A percentile compares a stretch with the other conserved stretches of the same genome.
phyloP scores from a whole-genome alignment of 345 rosid genomes.

The Aquilaria sinensis region DNA sequence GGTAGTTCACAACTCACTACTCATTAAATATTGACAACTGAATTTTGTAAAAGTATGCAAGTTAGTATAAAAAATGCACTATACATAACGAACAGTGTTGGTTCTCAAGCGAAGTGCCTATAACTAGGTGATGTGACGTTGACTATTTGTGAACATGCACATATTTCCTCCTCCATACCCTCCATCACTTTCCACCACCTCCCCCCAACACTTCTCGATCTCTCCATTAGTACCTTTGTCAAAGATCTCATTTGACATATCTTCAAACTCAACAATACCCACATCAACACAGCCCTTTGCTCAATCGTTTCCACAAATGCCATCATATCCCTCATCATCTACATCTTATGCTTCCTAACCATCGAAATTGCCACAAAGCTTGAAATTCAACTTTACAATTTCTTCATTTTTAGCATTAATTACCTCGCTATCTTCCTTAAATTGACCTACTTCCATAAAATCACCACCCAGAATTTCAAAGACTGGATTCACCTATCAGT shows the following conservation, averaged over 20 bases:
- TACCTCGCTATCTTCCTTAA: conserved; percentile 11
- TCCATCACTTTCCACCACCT: conserved; percentile 25
- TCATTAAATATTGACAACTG: too few relatives aligned
- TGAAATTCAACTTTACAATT: conserved; percentile 19
- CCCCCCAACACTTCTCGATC: conserved; percentile 11
- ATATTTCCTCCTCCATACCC: conserved; percentile 13
- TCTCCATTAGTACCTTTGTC: neutral
- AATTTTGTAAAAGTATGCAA: too few relatives aligned
- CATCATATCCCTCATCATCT: conserved; percentile 19
- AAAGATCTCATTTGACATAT: conserved; percentile 12
- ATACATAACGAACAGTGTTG: too few relatives aligned
- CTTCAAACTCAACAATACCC: conserved; percentile 15
- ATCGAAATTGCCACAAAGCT: conserved; percentile 12
- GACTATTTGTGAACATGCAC: conserved; percentile 5
- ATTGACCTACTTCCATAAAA: conserved; percentile 10
- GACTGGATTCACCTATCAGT: neutral
- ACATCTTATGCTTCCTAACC: conserved; percentile 20
- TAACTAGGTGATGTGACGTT: neutral
- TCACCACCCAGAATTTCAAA: conserved; percentile 8
- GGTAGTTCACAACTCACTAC: too few relatives aligned
- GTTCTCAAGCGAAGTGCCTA: too few relatives aligned
- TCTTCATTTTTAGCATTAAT: conserved; percentile 11
- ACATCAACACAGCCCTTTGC: conserved; percentile 16
- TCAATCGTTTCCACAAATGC: conserved; percentile 2
- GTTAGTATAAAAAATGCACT: too few relatives aligned